Base-by-base conservation (phyloP, 257 asterid genomes). In the Gentiana straminea region DNA sequence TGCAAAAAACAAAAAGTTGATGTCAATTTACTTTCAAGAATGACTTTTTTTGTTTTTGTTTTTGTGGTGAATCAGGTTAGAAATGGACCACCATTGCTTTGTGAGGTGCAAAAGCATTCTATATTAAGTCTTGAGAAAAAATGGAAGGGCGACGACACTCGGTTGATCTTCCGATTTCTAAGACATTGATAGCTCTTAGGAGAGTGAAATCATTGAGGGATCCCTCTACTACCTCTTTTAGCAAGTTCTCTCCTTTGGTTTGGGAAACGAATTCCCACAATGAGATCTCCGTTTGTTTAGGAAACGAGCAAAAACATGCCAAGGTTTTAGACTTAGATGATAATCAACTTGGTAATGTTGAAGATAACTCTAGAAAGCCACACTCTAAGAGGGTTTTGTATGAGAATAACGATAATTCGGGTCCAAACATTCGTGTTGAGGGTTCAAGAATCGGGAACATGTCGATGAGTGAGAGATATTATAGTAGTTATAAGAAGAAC, bases 131-230 rank as follows among this genome's bases (percentile, higher is more conserved):
- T 35, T 15, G 47, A 33, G 35, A 68, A 61, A 71, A 37, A 70
- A 83, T 89, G 95, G 97, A 89, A 55, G 93, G 87, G 48, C 70
- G 94, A 62, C 83, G 97, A 13, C 95, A 81, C 70, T 89, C 95
- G 1, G 80, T 89, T 52, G 97, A 89, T 71, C 68, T 83, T 71
- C 97, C 97, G 52, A 68, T 89, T 62, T 72, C 95, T 6, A 78
- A 75, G 73, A 55, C 94, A 3, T 66, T 89, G 65, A 72, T 86
- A 33, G 97, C 92, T 35, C 87, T 89, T 9, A 70, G 93, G 67
- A 71, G 95, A 76, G 97, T 86, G 67, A 86, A 86, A 77, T 89
- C 97, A 33, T 94, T 89, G 52, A 79, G 97, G 13, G 97, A 89
- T 60, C 97, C 95, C 54, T 74, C 93, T 2, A 89, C 97, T 7